phyloP scores from a whole-genome alignment of 352 stramenopile species.

The Phytophthora litchii region DNA sequence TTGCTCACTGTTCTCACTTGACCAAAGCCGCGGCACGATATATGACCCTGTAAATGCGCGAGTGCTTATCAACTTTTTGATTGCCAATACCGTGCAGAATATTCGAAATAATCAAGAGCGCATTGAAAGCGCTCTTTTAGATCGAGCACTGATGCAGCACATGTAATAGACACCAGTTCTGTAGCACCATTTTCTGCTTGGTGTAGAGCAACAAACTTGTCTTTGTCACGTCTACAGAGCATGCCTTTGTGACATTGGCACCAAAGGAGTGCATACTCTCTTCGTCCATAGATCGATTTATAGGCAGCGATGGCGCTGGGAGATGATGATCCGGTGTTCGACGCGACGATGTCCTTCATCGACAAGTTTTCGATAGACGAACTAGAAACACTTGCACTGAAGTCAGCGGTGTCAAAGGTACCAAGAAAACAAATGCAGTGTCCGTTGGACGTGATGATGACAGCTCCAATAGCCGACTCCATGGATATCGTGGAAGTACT shows the following conservation, averaged over 20 bases:
- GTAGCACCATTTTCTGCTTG: conserved; percentile 1
- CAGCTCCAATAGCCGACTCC: not conserved
- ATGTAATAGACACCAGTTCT: conserved; percentile 3
- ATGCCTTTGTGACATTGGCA: conserved; percentile 24
- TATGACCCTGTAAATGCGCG: conserved; percentile 32
- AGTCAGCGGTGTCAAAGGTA: not conserved
- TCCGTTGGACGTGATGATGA: not conserved
- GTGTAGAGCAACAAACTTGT: conserved; percentile 16
- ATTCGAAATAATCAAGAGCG: conserved; percentile 45
- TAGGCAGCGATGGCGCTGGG: conserved; percentile 4
- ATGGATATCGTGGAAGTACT: conserved; percentile 1
- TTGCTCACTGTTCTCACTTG: conserved; percentile 56
- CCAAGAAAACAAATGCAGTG: not conserved
- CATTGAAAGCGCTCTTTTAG: conserved; percentile 47
- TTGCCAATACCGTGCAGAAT: conserved; percentile 43
- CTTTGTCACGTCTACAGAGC: conserved; percentile 7
- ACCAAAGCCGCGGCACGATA: conserved; percentile 36
- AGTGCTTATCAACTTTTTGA: conserved; percentile 51
- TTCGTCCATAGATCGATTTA: not conserved
- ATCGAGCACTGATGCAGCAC: conserved; percentile 24
- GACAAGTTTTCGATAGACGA: conserved; percentile 31
- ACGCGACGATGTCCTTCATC: conserved; percentile 34
- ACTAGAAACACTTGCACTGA: not conserved
- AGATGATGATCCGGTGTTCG: conserved; percentile 23
- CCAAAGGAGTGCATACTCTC: not conserved